phyloP scores from a whole-genome alignment of 2,329 filamentous ascomycete genomes.

The Ophiocordyceps sinensis region DNA sequence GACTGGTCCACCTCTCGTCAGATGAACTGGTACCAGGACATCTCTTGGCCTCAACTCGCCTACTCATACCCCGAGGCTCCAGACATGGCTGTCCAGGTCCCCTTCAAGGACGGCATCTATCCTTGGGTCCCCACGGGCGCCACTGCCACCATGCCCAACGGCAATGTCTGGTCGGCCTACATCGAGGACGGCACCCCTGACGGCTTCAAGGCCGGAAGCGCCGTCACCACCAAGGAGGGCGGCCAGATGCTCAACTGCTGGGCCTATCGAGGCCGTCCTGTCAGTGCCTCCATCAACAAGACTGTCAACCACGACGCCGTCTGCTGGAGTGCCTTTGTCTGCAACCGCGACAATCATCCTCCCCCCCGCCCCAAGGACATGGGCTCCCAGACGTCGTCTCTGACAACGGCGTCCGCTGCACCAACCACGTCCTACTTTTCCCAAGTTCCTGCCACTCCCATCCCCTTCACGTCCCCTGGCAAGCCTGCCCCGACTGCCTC shows the following conservation, averaged over 20 bases:
- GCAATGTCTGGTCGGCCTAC: slow-evolving; percentile 25
- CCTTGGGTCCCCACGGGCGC: slow-evolving; percentile 23
- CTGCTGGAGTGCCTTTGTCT: slow-evolving; percentile 27
- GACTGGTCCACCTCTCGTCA: slow-evolving; percentile 28
- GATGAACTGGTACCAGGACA: slow-evolving; percentile 27
- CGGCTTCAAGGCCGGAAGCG: slow-evolving; percentile 23
- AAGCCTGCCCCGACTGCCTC: slow-evolving; percentile 16
- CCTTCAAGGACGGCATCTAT: slow-evolving; percentile 21
- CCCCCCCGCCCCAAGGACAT: slow-evolving; percentile 20
- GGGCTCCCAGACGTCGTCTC: slow-evolving; percentile 19
- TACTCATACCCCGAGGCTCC: slow-evolving; percentile 20
- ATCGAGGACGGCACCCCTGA: slow-evolving; percentile 26
- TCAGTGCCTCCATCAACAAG: slow-evolving; percentile 23
- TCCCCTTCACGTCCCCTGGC: slow-evolving; percentile 10
- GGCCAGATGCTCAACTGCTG: slow-evolving; percentile 25
- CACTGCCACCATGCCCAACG: slow-evolving; percentile 23
- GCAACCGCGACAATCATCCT: slow-evolving; percentile 19
- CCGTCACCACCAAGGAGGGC: slow-evolving; percentile 23
- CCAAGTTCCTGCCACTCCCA: slow-evolving; percentile 11
- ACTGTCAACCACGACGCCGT: slow-evolving; percentile 21
- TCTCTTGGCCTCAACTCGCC: slow-evolving; percentile 20
- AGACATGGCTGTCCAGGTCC: slow-evolving; percentile 23
- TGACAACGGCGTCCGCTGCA: slow-evolving; percentile 16
- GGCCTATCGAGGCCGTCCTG: slow-evolving; percentile 24
- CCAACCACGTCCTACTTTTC: slow-evolving; percentile 19